phyloP scores from a whole-genome alignment of 164 flowering plant species.

The Nymphaea thermarum region DNA sequence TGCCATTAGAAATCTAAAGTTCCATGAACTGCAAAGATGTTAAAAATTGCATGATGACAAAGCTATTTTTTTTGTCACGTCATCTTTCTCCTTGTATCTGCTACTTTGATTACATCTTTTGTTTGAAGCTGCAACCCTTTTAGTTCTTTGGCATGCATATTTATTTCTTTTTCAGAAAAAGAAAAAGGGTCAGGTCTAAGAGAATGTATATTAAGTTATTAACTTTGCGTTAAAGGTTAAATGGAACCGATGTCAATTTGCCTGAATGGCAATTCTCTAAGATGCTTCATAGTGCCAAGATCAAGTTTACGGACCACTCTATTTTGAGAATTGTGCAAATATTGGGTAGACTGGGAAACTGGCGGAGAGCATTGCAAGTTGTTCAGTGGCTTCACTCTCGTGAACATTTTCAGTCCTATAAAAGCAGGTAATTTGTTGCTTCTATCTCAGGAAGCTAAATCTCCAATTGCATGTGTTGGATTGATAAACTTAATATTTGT shows the following conservation, averaged over 20 bases:
- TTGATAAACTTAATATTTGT: background rate
- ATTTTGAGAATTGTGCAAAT: constrained; percentile 69
- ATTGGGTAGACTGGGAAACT: constrained; percentile 75
- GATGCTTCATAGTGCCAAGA: constrained; percentile 69
- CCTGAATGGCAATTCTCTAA: constrained; percentile 91
- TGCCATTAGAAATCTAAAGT: too few relatives aligned
- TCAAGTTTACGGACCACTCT: constrained; percentile 65
- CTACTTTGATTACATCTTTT: background rate
- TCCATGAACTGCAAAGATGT: too few relatives aligned
- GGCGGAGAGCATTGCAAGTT: constrained; percentile 81
- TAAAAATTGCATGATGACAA: too few relatives aligned
- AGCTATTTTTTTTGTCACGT: background rate
- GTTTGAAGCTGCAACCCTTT: too few relatives aligned
- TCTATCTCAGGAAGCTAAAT: background rate
- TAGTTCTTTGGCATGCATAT: too few relatives aligned
- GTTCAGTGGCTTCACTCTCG: constrained; percentile 80
- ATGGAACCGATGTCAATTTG: constrained; percentile 72
- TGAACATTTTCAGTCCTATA: constrained; percentile 71
- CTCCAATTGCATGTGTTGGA: background rate
- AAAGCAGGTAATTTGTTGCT: constrained; percentile 31
- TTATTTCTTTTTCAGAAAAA: background rate
- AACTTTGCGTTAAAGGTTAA: constrained; percentile 46
- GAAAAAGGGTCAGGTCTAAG: background rate
- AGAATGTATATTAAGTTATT: constrained; percentile 8
- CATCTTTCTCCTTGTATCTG: background rate